Base-by-base conservation (phyloP, 805 yeast species). In the Saturnispora zaruensis region DNA sequence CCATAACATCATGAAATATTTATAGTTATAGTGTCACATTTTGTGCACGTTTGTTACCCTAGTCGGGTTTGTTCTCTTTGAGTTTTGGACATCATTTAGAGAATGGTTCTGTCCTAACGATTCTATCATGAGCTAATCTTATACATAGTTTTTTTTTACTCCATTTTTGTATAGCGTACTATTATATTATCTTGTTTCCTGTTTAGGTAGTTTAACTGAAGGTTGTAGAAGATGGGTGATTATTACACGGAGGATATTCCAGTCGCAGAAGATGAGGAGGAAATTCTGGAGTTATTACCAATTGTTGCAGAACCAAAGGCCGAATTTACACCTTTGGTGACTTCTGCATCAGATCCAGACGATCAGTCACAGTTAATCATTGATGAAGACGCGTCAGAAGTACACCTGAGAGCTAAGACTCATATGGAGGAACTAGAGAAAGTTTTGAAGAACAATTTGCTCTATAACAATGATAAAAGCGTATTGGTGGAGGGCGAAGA, bases 161-260 rank as follows among this genome's bases (percentile, higher is more conserved):
- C 6, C 21, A 16, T 36, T 18, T 36, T 36, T 23, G n/a, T 38
- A 23, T 38, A 23, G 24, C 40, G 40, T 36, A 28, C 13, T 28
- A 36, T 36, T 36, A n/a, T 38, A 38, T 38, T 21, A 38, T 21
- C n/a, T 38, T 38, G 42, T 38, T 38, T 38, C 14, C 28, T 21
- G 4, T 8, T 38, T 21, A 23, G n/a, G n/a, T 8, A 23, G 30
- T 38, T 38, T 7, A 38, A 5, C 14, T 23, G 8, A 4, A 8
- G 14, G 23, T 11, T 13, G 32, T 28, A 8, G 13, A 38, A 14
- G 23, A 38, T 38, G 4, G 32, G 26, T 4, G 66, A 63, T 36
- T 63, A 56, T 32, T 63, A 61, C 37, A 55, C 65, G 1, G 63
- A 60, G 42, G 65, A 62, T 18, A 48, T 63, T 3, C 51, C 58